These are phyloP conservation scores for Chrysanthemum seticuspe DNA, from an alignment of 129 eudicot species.

Conservation along the genomic window DNA sequence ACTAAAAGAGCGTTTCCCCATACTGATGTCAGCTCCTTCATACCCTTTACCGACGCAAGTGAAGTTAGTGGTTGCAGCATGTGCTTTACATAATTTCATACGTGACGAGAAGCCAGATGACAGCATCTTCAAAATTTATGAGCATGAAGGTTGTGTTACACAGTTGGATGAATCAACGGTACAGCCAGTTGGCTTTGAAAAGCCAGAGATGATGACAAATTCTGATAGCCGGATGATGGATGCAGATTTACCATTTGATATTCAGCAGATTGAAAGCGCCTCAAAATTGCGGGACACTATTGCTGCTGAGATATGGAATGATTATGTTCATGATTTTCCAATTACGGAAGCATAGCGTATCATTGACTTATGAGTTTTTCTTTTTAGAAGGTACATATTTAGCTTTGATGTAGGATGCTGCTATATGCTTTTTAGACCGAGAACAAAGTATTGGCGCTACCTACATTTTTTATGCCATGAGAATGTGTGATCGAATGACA, in stretches of 20 bases:
- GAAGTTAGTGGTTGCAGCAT: slow-evolving; percentile 54
- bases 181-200: slow-evolving; percentile 39
- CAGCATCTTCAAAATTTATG: slow-evolving; percentile 45
- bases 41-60: slow-evolving; percentile 63
- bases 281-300: slow-evolving; percentile 43
- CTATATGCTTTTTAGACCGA: not conserved
- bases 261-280: slow-evolving; percentile 35
- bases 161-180: slow-evolving; percentile 34
- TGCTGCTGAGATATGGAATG: slow-evolving; percentile 62
- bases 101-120: slow-evolving; percentile 55
- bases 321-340: slow-evolving; percentile 48
- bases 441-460: no score
- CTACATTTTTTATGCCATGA: not conserved
- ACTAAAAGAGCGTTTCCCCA: slow-evolving; percentile 57
- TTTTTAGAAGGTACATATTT: slow-evolving; percentile 17
- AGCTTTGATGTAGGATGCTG: not conserved
- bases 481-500: not conserved
- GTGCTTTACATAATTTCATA: slow-evolving; percentile 61
- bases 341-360: slow-evolving; percentile 19
- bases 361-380: slow-evolving; percentile 1
- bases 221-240: slow-evolving; percentile 31
- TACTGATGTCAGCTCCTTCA: slow-evolving; percentile 57
- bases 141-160: slow-evolving; percentile 32
- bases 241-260: slow-evolving; percentile 36
- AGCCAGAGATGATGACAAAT: slow-evolving; percentile 24